Conservation (phyloP, 768 basidiomycete species). For the Agrocybe pediades region DNA sequence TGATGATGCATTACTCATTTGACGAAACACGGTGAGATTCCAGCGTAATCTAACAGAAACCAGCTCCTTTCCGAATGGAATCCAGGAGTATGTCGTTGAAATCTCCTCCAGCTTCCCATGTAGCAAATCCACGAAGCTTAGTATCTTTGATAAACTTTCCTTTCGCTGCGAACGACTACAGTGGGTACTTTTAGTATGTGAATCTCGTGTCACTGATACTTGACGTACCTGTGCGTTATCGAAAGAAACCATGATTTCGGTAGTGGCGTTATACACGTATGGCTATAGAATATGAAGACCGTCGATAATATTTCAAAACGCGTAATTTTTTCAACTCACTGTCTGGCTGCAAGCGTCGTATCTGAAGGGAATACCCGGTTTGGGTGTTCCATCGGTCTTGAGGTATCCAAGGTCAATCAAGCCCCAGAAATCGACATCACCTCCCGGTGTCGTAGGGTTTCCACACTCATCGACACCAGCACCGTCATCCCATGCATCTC, state of each 20-base stretch:
- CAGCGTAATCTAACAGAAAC: slow-evolving; percentile 21
- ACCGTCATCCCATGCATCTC: slow-evolving; percentile 65
- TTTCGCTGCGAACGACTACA: slow-evolving; percentile 49
- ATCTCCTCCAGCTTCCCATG: slow-evolving; percentile 78
- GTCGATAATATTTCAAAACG: neutral
- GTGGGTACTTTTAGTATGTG: neutral
- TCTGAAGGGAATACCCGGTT: slow-evolving; percentile 48
- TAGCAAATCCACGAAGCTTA: slow-evolving; percentile 62
- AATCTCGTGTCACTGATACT: neutral
- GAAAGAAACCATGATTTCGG: slow-evolving; percentile 50
- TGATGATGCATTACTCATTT: neutral
- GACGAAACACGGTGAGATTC: no score
- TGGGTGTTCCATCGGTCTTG: slow-evolving; percentile 45
- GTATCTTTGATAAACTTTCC: slow-evolving; percentile 55
- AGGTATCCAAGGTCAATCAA: slow-evolving; percentile 61
- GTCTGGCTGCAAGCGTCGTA: slow-evolving; percentile 76
- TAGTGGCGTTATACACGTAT: slow-evolving; percentile 43
- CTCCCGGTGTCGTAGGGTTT: slow-evolving; percentile 45
- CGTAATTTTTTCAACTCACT: slow-evolving; percentile 37
- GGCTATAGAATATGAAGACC: slow-evolving; percentile 29
- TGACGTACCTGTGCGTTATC: slow-evolving; percentile 42
- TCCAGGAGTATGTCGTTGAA: slow-evolving; percentile 46
- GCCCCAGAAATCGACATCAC: slow-evolving; percentile 66
- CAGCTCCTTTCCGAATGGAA: slow-evolving; percentile 37
- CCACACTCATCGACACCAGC: slow-evolving; percentile 62